These are phyloP conservation scores for Tulasnella sp. DNA, from an alignment of 768 basidiomycete genomes.

Conservation along the genomic window DNA sequence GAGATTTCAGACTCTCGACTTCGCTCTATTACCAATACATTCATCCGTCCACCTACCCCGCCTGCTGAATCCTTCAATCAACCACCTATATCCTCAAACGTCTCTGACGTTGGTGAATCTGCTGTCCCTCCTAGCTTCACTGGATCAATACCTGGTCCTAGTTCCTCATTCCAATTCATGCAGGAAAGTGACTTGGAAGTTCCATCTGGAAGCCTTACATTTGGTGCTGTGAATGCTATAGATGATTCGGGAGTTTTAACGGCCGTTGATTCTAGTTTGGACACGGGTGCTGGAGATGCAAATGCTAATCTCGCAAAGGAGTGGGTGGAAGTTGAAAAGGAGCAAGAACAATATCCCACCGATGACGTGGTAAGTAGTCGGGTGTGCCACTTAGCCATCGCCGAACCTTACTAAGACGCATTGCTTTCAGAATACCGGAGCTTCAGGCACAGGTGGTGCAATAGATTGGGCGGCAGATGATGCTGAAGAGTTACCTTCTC, in stretches of 20 bases:
- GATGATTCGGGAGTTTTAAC: background rate
- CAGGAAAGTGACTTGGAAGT: slow-evolving; percentile 70
- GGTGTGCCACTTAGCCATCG: no score
- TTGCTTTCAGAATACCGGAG: no score
- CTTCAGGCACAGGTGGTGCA: slow-evolving; percentile 20
- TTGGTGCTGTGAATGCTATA: background rate
- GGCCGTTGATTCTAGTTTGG: background rate
- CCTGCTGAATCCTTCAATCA: background rate
- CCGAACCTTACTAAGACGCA: no score
- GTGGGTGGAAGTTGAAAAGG: slow-evolving; percentile 11
- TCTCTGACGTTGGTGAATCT: no score
- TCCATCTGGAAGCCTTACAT: background rate
- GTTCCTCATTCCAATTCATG: no score
- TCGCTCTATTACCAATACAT: slow-evolving; percentile 27
- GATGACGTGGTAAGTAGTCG: no score
- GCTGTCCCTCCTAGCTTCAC: no score
- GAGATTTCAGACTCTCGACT: slow-evolving; percentile 30
- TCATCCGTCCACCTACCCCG: slow-evolving; percentile 5
- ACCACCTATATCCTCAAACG: background rate
- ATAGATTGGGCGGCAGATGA: slow-evolving; percentile 77
- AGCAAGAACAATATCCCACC: slow-evolving; percentile 1
- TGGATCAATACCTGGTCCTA: no score
- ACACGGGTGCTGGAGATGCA: background rate
- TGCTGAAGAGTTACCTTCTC: slow-evolving; percentile 64
- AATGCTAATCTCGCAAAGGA: slow-evolving; percentile 7